A percentile compares a stretch with the other conserved stretches of the same genome.
phyloP scores from a whole-genome alignment of 192 early-diverging fungal genomes.

The Helicostylum pulchrum region DNA sequence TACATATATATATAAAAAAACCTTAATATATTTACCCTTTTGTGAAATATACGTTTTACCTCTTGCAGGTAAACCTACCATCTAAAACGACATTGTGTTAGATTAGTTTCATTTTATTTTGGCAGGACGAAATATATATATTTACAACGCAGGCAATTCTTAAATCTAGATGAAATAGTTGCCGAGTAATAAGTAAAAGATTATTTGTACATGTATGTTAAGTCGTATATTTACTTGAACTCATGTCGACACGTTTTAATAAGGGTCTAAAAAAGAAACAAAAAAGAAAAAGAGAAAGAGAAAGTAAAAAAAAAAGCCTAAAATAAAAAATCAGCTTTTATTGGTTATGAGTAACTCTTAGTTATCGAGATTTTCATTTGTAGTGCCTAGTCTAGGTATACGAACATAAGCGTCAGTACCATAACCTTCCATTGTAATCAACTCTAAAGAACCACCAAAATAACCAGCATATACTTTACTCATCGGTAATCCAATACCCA shows the following conservation, averaged over 20 bases:
- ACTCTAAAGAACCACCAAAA: constrained; percentile 87
- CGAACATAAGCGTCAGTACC: constrained; percentile 94
- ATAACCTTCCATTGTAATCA: constrained; percentile 80
- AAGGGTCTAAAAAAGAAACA: not conserved
- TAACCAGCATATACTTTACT: constrained; percentile 92
- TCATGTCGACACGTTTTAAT: not conserved
- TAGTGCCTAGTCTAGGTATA: constrained; percentile 71
- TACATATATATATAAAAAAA: not conserved
- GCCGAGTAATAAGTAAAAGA: not conserved
- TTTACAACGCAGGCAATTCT: constrained; percentile 30
- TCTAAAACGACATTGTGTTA: constrained; percentile 42
- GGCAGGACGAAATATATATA: not conserved
- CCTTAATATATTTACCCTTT: constrained; percentile 59
- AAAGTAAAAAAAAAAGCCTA: not conserved
- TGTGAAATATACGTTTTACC: constrained; percentile 97
- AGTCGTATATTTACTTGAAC: not conserved
- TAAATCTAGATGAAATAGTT: constrained; percentile 15
- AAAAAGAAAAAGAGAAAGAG: not conserved
- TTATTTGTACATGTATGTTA: not conserved
- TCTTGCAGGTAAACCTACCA: constrained; percentile 87
- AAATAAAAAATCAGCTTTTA: not conserved
- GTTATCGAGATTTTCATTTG: constrained; percentile 46
- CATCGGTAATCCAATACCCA: constrained; percentile 91
- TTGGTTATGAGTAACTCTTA: not conserved
- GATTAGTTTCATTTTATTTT: not conserved